These are phyloP conservation scores for Nicotiana sylvestris DNA, from an alignment of 257 asterid genomes.

Conservation along the genomic window DNA sequence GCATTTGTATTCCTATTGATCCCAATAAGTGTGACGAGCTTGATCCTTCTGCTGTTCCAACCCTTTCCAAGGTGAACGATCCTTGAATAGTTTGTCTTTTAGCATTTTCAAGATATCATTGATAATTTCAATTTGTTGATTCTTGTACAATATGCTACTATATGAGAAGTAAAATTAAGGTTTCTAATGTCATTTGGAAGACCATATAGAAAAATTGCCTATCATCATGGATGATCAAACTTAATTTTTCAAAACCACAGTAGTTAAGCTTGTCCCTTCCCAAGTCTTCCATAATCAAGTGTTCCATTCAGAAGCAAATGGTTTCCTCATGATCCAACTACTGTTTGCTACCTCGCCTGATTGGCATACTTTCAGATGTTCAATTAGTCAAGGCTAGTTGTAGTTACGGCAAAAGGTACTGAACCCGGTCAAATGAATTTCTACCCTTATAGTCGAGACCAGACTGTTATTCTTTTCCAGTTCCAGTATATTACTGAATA, in stretches of 20 bases:
- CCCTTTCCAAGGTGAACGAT: constrained; percentile 61
- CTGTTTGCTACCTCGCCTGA: not conserved
- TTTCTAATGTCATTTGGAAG: not conserved
- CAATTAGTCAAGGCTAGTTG: not conserved
- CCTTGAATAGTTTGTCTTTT: not conserved
- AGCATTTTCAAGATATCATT: not conserved
- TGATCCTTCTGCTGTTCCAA: constrained; percentile 80
- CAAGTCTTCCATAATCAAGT: not conserved
- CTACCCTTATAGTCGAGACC: not conserved
- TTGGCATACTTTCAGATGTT: not conserved
- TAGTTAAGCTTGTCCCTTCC: not conserved
- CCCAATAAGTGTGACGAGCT: constrained; percentile 76
- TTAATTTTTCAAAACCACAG: not conserved
- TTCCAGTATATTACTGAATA: not conserved
- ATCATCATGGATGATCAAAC: not conserved
- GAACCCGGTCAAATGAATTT: not conserved
- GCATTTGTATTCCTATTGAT: constrained; percentile 87
- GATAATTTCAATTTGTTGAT: not conserved
- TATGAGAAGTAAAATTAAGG: not conserved
- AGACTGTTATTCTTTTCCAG: not conserved
- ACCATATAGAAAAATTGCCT: not conserved
- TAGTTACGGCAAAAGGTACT: not conserved
- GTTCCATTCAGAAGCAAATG: not conserved
- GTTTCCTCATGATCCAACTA: not conserved
- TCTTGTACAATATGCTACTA: not conserved